These are phyloP conservation scores for Didymella segeticola DNA, from an alignment of 2,329 filamentous ascomycete species.

Conservation along the genomic window DNA sequence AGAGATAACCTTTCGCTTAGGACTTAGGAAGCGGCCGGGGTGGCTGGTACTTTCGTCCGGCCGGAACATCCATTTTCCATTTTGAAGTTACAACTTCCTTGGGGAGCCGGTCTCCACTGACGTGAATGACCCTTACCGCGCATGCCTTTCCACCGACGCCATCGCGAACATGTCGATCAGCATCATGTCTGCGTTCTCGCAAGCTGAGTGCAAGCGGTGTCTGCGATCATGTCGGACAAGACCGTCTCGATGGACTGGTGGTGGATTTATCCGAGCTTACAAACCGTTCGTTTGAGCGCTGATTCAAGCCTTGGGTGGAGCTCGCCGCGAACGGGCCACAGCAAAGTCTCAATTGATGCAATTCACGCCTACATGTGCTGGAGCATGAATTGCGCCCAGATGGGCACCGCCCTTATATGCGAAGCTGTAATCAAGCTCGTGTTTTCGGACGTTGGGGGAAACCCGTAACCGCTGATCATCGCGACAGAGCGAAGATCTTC, in stretches of 20 bases:
- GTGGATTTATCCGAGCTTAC: constrained; percentile 1
- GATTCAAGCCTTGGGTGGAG: constrained; percentile 12
- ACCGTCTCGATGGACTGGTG: background rate
- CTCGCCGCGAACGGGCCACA: constrained; percentile 17
- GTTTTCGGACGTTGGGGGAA: constrained; percentile 33
- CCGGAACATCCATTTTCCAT: background rate
- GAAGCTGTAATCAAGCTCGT: constrained; percentile 2
- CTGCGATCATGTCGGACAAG: background rate
- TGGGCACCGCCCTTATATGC: constrained; percentile 14
- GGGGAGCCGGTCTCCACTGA: constrained; percentile 14
- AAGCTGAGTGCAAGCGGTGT: background rate
- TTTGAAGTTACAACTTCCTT: background rate
- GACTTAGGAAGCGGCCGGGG: background rate
- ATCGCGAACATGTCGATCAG: constrained; percentile 10
- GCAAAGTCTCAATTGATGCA: constrained; percentile 6
- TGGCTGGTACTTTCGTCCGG: background rate
- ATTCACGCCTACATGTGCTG: constrained; percentile 1
- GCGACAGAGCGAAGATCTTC: constrained; percentile 23
- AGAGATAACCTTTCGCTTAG: constrained; percentile 6
- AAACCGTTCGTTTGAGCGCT: constrained; percentile 20
- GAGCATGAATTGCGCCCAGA: background rate
- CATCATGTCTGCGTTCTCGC: constrained; percentile 5
- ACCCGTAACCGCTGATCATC: constrained; percentile 28
- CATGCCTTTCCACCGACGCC: constrained; percentile 11
- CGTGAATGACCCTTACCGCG: constrained; percentile 11